Percentiles rank a stretch among this genome's conserved stretches.
Evolutionary conservation across 2,329 filamentous ascomycete genomes (phyloP).

Genomic region (Colletotrichum euphorbiae): DNA sequence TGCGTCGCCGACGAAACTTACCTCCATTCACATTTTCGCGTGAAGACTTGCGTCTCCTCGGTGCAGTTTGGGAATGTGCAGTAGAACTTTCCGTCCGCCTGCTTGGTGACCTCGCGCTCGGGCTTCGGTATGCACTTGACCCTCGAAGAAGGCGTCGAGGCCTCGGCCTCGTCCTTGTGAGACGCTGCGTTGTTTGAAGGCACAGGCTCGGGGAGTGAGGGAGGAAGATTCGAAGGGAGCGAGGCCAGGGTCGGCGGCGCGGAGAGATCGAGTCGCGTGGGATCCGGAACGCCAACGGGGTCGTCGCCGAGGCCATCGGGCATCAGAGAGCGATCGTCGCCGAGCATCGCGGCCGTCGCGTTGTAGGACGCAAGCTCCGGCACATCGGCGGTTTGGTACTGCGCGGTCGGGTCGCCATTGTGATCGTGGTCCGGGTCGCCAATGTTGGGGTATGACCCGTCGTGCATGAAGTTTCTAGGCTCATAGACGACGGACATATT

Average conservation of each 20-base stretch:
- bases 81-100: slow-evolving; percentile 78
- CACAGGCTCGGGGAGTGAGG: slow-evolving; percentile 48
- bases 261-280: slow-evolving; percentile 53
- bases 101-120: slow-evolving; percentile 68
- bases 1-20: slow-evolving; percentile 61
- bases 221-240: slow-evolving; percentile 48
- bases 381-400: slow-evolving; percentile 54
- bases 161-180: slow-evolving; percentile 36
- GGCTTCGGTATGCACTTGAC: slow-evolving; percentile 70
- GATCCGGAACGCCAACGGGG: slow-evolving; percentile 52
- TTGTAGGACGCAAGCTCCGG: slow-evolving; percentile 59
- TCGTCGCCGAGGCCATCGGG: slow-evolving; percentile 51
- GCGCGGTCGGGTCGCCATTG: slow-evolving; percentile 46
- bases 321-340: slow-evolving; percentile 53
- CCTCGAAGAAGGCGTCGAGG: slow-evolving; percentile 47
- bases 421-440: slow-evolving; percentile 55
- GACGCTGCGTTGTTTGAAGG: slow-evolving; percentile 39
- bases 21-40: slow-evolving; percentile 94
- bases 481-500: slow-evolving; percentile 67
- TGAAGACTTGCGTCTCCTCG: slow-evolving; percentile 74
- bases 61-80: slow-evolving; percentile 79
- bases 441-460: slow-evolving; percentile 60
- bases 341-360: slow-evolving; percentile 51
- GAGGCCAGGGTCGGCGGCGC: slow-evolving; percentile 45
- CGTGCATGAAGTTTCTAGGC: slow-evolving; percentile 60